A percentile compares a stretch with the other conserved stretches of the same genome.
phyloP scores from a whole-genome alignment of 805 yeast genomes.

The Barnettozyma pratensis region DNA sequence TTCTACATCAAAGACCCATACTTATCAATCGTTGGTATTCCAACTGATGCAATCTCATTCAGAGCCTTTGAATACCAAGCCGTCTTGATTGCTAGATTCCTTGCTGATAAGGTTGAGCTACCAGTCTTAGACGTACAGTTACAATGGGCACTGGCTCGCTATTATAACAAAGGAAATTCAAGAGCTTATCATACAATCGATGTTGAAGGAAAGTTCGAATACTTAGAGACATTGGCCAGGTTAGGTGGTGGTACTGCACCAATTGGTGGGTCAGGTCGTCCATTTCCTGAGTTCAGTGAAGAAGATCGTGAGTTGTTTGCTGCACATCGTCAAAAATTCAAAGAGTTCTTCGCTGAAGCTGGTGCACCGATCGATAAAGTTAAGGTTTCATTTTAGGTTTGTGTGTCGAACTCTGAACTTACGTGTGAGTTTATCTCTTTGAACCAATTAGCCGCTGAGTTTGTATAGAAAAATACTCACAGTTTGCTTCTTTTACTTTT shows the following conservation, averaged over 20 bases:
- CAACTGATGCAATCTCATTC: constrained; percentile 35
- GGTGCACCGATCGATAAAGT: no score
- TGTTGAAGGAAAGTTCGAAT: constrained; percentile 25
- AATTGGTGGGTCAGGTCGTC: constrained; percentile 17
- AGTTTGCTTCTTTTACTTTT: no score
- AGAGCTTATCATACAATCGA: constrained; percentile 32
- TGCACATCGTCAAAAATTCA: constrained; percentile 7
- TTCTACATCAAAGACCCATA: constrained; percentile 29
- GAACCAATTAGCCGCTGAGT: no score
- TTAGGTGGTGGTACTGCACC: constrained; percentile 24
- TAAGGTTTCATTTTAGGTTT: no score
- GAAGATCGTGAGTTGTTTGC: constrained; percentile 24
- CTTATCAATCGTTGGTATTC: constrained; percentile 31
- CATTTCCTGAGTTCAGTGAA: constrained; percentile 20
- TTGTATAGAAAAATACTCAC: no score
- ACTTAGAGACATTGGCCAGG: constrained; percentile 20
- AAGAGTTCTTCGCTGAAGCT: constrained; percentile 15
- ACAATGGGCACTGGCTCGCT: constrained; percentile 27
- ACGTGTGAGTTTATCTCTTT: no score
- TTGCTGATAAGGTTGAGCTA: constrained; percentile 26
- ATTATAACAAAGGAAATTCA: constrained; percentile 24
- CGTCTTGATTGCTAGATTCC: constrained; percentile 28
- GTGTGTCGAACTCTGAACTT: no score
- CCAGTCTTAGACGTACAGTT: constrained; percentile 28
- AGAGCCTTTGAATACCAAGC: constrained; percentile 39